Base-by-base conservation (phyloP, 768 basidiomycete species). In the Cystoderma amianthinum region DNA sequence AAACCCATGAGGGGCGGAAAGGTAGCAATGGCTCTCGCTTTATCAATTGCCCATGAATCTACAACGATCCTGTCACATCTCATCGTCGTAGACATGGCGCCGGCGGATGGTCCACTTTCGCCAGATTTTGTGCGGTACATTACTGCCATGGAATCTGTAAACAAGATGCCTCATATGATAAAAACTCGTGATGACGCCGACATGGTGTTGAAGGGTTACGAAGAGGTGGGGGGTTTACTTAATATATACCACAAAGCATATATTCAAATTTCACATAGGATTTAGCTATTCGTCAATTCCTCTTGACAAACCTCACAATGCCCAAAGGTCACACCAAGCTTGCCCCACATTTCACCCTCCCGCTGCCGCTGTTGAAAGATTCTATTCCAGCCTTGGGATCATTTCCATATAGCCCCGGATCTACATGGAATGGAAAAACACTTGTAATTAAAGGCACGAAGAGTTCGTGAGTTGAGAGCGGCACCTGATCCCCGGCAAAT, bases 231-330 rank as follows among this genome's bases (percentile, higher is more conserved):
- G 59, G 13, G 28, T 43, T 21, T n/a, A 17, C 16, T 11, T 11
- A 9, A 9, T 6, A 13, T 11, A 13, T 20, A 10, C 11, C 38
- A 19, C 38, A 21, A 10, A 23, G 10, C 10, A 5, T 23, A 9
- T 22, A 5, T 12, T 6, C 23, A 9, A 38, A 19, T 19, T 13
- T 18, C 38, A 10, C 22, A 18, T 45, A 93, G 90, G 78, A 86
- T 37, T 61, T 80, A 1, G 59, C 65, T 35, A 68, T 85, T 16
- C 78, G 86, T 15, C 76, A 82, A 16, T 94, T 91, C 64, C 67
- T 94, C 17, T 65, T 92, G 23, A 92, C 91, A 6, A 94, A 94
- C 61, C 68, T 89, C 20, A n/a, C n/a, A n/a, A n/a, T n/a, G n/a
- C n/a, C n/a, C n/a, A 54, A 71, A 13, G 61, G 67, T 16, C 42